Evolutionary conservation across 352 stramenopile species (phyloP), one percentile per base, ranked within the genome.

Genomic region (Sclerospora graminicola): DNA sequence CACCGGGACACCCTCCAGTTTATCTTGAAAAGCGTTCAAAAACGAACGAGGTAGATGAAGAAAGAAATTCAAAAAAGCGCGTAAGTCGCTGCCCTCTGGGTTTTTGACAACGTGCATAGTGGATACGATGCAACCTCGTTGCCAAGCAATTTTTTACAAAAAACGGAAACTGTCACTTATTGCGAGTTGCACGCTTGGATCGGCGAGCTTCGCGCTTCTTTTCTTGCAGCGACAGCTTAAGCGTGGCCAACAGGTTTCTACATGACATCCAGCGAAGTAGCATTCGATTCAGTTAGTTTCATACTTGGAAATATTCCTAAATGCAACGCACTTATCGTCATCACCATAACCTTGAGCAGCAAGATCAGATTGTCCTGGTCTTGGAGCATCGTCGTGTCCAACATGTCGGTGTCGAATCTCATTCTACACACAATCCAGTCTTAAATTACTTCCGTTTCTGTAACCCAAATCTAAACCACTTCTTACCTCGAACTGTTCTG

Each of bases 401-500:
- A 44, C 56, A 14, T 58, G 49, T 24, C 76, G 69, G 41, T 86
- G 73, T 18, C 70, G 74, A 45, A 89, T 86, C 47, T 89, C 76
- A 51, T 89, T 84, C 73, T 88, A 31, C 8, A 36, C 21, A 41
- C 29, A 53, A 14, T 26, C 15, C 13, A 41, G 41, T 34, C 16
- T 39, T 24, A 26, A 43, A 30, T 11, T 23, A 28, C n/a, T 9
- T 35, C 19, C n/a, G 28, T 26, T 19, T 11, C 2, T 42, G 2
- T n/a, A 21, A 9, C 16, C 6, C 9, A 14, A 3, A 30, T 20
- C 11, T 51, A 33, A 19, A 19, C 15, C 26, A 41, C 7, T 16
- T 26, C 36, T 16, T 48, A 84, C 76, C 76, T 91, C 80, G 45
- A 91, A 89, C 44, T 91, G 75, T 29, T 91, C 80, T 21, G 74